Base-by-base conservation (phyloP, 2,329 filamentous ascomycete genomes). In the Acarospora socialis region DNA sequence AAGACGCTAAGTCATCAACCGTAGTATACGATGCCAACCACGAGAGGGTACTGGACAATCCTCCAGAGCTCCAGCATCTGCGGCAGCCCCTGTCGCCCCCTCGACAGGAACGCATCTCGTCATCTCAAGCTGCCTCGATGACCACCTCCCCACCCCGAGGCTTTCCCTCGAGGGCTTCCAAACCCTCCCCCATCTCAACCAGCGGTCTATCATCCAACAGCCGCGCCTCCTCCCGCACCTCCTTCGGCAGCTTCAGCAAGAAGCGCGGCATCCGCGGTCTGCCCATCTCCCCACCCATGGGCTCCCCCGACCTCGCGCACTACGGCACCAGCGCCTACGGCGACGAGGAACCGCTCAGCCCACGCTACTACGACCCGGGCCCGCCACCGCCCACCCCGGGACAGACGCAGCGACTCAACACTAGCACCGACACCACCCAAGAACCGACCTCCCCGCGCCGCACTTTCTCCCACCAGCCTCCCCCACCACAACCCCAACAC, bases 1-100 rank as follows among this genome's bases (percentile, higher is more conserved):
- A 92, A 46, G 86, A 94, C 42, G 66, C 23, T 12, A 36, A 37
- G 18, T 41, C 41, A 7, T 23, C 34, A 7, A n/a, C n/a, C n/a
- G n/a, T n/a, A n/a, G n/a, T n/a, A n/a, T n/a, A n/a, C n/a, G n/a
- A n/a, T n/a, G n/a, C n/a, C n/a, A n/a, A n/a, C n/a, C n/a, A n/a
- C n/a, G n/a, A n/a, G n/a, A n/a, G n/a, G n/a, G n/a, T n/a, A n/a
- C n/a, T n/a, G n/a, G n/a, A 50, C 41, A 29, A 42, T 23, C 44
- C 51, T 16, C 47, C 47, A 19, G 49, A 52, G 32, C 43, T 53
- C 21, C 46, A 47, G 28, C 44, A 53, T 38, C 42, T 50, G 15
- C 42, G 43, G 32, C 21, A 22, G 21, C 23, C 25, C 32, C 12
- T 25, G 17, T 34, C 18, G n/a, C 25, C 34, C 24, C 40, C 43